Base-by-base conservation (phyloP, 78 protist species). In the Dictyostelium capitatum region DNA sequence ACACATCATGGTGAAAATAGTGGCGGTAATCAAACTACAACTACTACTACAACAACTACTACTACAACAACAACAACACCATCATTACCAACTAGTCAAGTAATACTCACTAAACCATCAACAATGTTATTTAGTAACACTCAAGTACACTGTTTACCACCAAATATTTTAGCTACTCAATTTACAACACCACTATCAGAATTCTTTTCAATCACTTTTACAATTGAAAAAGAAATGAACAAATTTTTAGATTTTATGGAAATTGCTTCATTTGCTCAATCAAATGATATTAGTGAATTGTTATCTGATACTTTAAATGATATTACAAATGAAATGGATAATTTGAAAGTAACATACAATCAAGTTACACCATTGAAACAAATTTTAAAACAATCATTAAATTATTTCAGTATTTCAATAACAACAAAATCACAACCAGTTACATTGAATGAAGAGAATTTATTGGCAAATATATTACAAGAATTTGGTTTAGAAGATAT, bases 201-300 rank as follows among this genome's bases (percentile, higher is more conserved):
- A 15, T 30, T 87, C n/a, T 87, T 75, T 54, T 37, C 80, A 9
- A 54, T 74, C 46, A 37, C 79, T 20, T 54, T 87, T 2, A 43
- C 79, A 17, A 77, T 87, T n/a, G 93, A 87, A 64, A 87, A 87
- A 30, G 93, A 87, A 8, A 77, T 77, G 78, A 87, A 65, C 53
- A 87, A 87, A 65, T 87, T 87, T 65, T 50, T 87, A 19, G 93
- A 87, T 59, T 87, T 87, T 14, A 87, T 87, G 93, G 93, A 87
- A 2, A 87, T 87, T 4, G 83, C 93, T 41, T 87, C 93, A 28
- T 87, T 87, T 72, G 81, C 79, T 47, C 93, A 87, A 37, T 28
- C 79, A 8, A 87, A 87, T 37, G 93, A 87, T 65, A 87, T 87
- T 17, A 50, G 28, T 37, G 85, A 87, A 17, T 74, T 87, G 1